Base-by-base conservation (phyloP, 2,329 filamentous ascomycete genomes). In the Scedosporium apiospermum region DNA sequence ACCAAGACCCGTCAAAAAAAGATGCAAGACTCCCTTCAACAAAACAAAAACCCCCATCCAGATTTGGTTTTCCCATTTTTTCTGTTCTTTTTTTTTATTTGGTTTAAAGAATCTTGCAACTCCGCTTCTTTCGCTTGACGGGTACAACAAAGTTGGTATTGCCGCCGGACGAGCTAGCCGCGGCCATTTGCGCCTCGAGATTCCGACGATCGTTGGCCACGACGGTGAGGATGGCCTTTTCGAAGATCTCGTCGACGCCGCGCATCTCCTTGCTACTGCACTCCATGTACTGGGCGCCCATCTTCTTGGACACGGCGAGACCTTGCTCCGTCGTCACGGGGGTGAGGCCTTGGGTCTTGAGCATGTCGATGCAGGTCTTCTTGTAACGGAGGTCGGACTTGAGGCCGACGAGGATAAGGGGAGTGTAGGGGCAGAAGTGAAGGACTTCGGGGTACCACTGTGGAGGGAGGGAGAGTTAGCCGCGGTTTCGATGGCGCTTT, bases 391-490 rank as follows among this genome's bases (percentile, higher is more conserved):
- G 87, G 76, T 99, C 95, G 26, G 93, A 97, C 78, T 99, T 99
- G 71, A 99, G 87, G 64, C 93, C 95, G 68, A 97, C 90, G 63
- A 99, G 90, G 72, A 99, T 89, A 67, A 99, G 88, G 26, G 95
- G 95, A 1, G 93, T 98, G 71, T 95, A 96, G 16, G 95, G 95
- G 78, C 95, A 98, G 81, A 99, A 99, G 77, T 99, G 95, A 63
- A 98, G 86, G 70, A 99, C 95, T 80, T 99, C 95, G 65, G 95
- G 95, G 72, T 97, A 99, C 95, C 95, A 99, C 95, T 98, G 69
- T 61, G 14, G 18, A 51, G 34, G n/a, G 5, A 44, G 57, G 57
- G 51, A 23, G 18, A 55, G 51, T 55, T n/a, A 49, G 18, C 23
- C 38, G 30, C 9, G 49, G 6, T 46, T 57, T n/a, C 6, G 21